phyloP scores from a whole-genome alignment of 2,329 filamentous ascomycete species.

The Hypoxylon sp. region DNA sequence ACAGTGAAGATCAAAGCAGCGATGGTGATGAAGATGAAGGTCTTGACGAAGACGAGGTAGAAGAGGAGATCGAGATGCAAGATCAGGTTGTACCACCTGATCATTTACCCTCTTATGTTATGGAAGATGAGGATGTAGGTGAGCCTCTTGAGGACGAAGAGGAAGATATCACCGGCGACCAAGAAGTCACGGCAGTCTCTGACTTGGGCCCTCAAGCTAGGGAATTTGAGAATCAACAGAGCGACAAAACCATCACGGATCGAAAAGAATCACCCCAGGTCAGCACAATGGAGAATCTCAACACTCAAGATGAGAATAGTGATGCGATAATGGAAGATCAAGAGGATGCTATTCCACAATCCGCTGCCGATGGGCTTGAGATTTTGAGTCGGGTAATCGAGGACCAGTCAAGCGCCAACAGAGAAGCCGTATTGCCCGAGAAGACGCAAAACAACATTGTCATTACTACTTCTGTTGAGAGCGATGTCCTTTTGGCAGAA shows the following conservation, averaged over 20 bases:
- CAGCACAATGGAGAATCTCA: background rate
- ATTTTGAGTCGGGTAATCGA: conserved; percentile 39
- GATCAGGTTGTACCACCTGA: conserved; percentile 35
- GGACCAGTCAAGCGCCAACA: conserved; percentile 27
- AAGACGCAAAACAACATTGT: conserved; percentile 9
- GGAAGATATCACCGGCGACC: background rate
- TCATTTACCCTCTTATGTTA: background rate
- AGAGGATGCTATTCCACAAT: conserved; percentile 14
- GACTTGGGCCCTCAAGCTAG: background rate
- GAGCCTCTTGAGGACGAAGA: background rate
- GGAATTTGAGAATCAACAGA: background rate
- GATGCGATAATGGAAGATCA: conserved; percentile 18
- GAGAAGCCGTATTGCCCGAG: background rate
- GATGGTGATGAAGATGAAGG: conserved; percentile 22
- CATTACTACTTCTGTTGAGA: background rate
- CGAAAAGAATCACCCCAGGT: background rate
- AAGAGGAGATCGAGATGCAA: conserved; percentile 26
- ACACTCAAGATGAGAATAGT: conserved; percentile 36
- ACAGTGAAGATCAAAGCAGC: conserved; percentile 14
- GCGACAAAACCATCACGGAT: background rate
- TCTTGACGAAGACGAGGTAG: conserved; percentile 25
- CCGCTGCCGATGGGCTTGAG: conserved; percentile 44
- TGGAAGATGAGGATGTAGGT: conserved; percentile 6
- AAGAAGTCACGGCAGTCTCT: background rate
- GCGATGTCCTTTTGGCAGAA: background rate